These are phyloP conservation scores for Herpetospermum pedunculosum DNA, from an alignment of 306 rosid genomes.

Conservation along the genomic window DNA sequence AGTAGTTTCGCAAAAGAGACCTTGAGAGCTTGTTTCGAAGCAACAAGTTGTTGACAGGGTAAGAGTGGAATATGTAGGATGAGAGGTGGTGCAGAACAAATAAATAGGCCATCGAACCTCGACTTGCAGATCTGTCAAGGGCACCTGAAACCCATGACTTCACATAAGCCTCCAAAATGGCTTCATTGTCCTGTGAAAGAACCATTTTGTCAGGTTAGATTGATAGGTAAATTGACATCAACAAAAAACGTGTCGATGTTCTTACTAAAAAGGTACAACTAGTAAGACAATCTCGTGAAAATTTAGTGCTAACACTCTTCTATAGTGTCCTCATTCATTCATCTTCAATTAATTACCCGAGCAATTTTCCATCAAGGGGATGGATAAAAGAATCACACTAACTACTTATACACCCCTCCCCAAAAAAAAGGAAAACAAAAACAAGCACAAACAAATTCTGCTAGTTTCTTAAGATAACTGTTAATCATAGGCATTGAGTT, in stretches of 20 bases:
- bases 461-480: background rate
- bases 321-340: background rate
- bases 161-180: conserved; percentile 59
- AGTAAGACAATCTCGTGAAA: background rate
- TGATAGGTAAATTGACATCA: background rate
- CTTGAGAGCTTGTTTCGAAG: conserved; percentile 63
- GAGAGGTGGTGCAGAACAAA: conserved; percentile 76
- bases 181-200: conserved; percentile 53
- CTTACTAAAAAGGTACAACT: background rate
- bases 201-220: background rate
- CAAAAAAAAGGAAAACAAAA: background rate
- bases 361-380: background rate
- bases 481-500: background rate
- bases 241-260: background rate
- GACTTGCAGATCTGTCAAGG: conserved; percentile 68
- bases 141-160: conserved; percentile 86
- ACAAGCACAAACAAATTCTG: background rate
- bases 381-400: background rate
- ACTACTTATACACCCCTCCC: background rate
- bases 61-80: conserved; percentile 38
- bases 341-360: background rate
- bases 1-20: conserved; percentile 63
- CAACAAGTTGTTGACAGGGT: conserved; percentile 29
- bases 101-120: conserved; percentile 55
- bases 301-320: background rate